Evolutionary conservation across 768 basidiomycete genomes (phyloP), one percentile per base, ranked within the genome.

Genomic region (Rubroboletus satanas): DNA sequence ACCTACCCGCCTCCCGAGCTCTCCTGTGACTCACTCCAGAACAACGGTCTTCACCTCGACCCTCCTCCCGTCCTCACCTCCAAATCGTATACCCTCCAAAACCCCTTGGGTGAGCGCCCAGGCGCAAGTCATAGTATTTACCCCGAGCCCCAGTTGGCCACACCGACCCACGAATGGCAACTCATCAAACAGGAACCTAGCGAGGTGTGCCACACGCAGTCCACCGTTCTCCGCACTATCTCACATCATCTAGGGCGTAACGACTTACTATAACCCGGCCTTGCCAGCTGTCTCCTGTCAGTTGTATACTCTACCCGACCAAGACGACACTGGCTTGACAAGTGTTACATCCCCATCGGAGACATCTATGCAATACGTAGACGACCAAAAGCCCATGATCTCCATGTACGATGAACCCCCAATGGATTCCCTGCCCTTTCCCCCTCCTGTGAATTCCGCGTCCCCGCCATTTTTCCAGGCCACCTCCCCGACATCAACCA

Each of bases 381-480:
- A 62, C 3, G 59, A 61, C 38, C 45, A 49, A 23, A 62, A 62
- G 7, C 54, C 55, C 6, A n/a, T 44, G 39, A 2, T 48, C 9
- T 1, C 52, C 12, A 0, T 56, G n/a, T 61, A 62, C 8, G 47
- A 59, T 1, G 62, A 59, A 17, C 70, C 70, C 0, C 70, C 66
- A 4, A 71, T 71, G 71, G 71, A 71, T 43, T 71, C 62, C 6
- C 38, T 73, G 11, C 69, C 69, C 0, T 70, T 47, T 31, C 64
- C 70, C 1, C 71, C 69, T 4, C 69, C 69, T 12, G n/a, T 39
- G 3, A 63, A 52, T 18, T 39, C 65, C 2, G 41, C 53, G 6
- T 65, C 69, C 11, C 58, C 66, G 4, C 55, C 59, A 0, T 65
- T 52, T 17, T 72, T 71, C 29, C 56, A 55, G 18, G 11, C 33